These are phyloP conservation scores for Sambucus nigra DNA, from an alignment of 129 eudicot species.

Conservation along the genomic window DNA sequence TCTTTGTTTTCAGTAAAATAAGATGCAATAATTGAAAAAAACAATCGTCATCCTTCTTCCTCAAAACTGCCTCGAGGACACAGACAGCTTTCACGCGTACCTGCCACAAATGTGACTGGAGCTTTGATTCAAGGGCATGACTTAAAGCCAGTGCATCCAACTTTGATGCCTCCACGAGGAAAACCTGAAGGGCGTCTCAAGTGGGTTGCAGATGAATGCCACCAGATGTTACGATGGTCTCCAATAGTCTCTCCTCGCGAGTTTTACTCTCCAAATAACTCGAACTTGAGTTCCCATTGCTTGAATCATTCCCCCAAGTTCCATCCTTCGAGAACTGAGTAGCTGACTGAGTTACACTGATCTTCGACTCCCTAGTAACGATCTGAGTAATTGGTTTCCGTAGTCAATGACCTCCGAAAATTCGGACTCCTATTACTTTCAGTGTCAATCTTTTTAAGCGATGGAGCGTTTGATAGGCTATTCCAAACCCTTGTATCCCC, in stretches of 20 bases:
- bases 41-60: slow-evolving; percentile 57
- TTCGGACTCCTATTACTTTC: slow-evolving; percentile 82
- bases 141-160: slow-evolving; percentile 60
- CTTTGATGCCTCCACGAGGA: slow-evolving; percentile 63
- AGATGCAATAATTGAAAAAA: slow-evolving; percentile 37
- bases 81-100: slow-evolving; percentile 92
- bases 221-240: slow-evolving; percentile 80
- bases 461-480: slow-evolving; percentile 56
- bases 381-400: slow-evolving; percentile 47
- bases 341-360: slow-evolving; percentile 29
- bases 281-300: slow-evolving; percentile 38
- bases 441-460: slow-evolving; percentile 47
- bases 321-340: slow-evolving; percentile 40
- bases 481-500: slow-evolving; percentile 89
- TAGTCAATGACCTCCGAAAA: slow-evolving; percentile 66
- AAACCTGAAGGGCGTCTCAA: slow-evolving; percentile 76
- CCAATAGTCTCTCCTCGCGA: slow-evolving; percentile 75
- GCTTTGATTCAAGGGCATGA: slow-evolving; percentile 70
- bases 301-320: slow-evolving; percentile 48
- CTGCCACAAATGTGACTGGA: slow-evolving; percentile 91
- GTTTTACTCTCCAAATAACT: slow-evolving; percentile 44
- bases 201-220: slow-evolving; percentile 92
- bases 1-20: slow-evolving; percentile 64
- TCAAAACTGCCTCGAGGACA: slow-evolving; percentile 87
- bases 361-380: slow-evolving; percentile 25